Evolutionary conservation across 2,329 filamentous ascomycete genomes (phyloP).

Genomic region (Trichoderma polysporum): DNA sequence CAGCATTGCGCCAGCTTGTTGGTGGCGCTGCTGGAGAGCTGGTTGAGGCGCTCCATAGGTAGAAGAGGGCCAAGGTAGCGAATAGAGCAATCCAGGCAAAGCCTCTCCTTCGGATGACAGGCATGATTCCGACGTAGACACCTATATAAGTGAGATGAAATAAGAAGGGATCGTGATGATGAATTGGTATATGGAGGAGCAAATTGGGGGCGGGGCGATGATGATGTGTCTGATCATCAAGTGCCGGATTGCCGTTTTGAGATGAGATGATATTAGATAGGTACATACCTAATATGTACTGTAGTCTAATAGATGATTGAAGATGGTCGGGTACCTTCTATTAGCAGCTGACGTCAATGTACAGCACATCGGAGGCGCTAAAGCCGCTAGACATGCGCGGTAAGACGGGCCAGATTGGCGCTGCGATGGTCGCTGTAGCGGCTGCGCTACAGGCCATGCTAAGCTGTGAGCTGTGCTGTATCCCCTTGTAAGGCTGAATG

Average conservation of each 20-base stretch:
- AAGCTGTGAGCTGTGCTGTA: background rate
- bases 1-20: slow-evolving; percentile 24
- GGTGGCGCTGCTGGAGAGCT: background rate
- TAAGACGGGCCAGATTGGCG: background rate
- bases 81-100: slow-evolving; percentile 17
- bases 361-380: background rate
- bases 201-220: background rate
- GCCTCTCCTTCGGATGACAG: slow-evolving; percentile 1
- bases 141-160: background rate
- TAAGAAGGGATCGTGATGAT: background rate
- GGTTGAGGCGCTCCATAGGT: slow-evolving; percentile 6
- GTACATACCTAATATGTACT: no score
- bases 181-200: background rate
- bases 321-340: no score
- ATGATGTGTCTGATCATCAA: no score
- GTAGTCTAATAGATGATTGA: no score
- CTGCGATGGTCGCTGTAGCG: background rate
- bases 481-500: background rate
- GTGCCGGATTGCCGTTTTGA: background rate
- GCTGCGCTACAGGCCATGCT: background rate
- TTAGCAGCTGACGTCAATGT: background rate
- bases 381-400: background rate
- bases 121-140: background rate
- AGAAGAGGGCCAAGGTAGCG: slow-evolving; percentile 7
- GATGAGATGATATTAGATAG: no score